phyloP scores from a whole-genome alignment of 2,329 filamentous ascomycete genomes.

The Colletotrichum agaves region DNA sequence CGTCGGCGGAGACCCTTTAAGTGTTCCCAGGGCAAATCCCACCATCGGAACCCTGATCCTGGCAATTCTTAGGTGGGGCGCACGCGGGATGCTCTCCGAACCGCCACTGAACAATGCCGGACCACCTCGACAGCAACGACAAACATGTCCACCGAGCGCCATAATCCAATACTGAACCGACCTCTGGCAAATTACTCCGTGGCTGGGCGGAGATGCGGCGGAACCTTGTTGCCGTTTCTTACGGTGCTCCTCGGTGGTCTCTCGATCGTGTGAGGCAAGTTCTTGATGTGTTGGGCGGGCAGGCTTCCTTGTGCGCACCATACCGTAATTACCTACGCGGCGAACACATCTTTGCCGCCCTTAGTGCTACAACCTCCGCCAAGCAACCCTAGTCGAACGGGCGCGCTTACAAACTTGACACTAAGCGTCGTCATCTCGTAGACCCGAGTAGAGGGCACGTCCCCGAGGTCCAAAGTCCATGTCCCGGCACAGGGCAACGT shows the following conservation, averaged over 20 bases:
- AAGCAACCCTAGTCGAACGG: conserved; percentile 30
- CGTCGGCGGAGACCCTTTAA: conserved; percentile 27
- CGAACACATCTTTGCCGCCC: conserved; percentile 24
- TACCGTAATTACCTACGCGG: background rate
- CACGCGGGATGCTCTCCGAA: conserved; percentile 33
- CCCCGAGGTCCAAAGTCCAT: conserved; percentile 10
- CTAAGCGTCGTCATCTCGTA: conserved; percentile 36
- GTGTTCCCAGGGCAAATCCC: conserved; percentile 33
- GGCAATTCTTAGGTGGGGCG: background rate
- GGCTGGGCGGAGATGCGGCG: background rate
- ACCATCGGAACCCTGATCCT: conserved; percentile 22
- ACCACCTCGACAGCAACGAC: background rate
- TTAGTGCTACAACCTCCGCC: conserved; percentile 32
- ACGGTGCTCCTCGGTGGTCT: background rate
- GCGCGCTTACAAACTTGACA: conserved; percentile 32
- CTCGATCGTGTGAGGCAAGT: background rate
- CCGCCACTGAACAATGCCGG: conserved; percentile 25
- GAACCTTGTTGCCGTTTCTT: conserved; percentile 1
- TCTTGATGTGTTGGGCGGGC: background rate
- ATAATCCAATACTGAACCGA: background rate
- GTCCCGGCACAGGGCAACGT: conserved; percentile 24
- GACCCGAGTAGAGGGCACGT: conserved; percentile 28
- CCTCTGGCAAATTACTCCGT: conserved; percentile 1
- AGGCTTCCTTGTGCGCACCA: background rate
- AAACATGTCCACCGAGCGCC: background rate